These are phyloP conservation scores for Prorocentrum cordatum DNA, from an alignment of 169 alveolate genomes.

Conservation along the genomic window DNA sequence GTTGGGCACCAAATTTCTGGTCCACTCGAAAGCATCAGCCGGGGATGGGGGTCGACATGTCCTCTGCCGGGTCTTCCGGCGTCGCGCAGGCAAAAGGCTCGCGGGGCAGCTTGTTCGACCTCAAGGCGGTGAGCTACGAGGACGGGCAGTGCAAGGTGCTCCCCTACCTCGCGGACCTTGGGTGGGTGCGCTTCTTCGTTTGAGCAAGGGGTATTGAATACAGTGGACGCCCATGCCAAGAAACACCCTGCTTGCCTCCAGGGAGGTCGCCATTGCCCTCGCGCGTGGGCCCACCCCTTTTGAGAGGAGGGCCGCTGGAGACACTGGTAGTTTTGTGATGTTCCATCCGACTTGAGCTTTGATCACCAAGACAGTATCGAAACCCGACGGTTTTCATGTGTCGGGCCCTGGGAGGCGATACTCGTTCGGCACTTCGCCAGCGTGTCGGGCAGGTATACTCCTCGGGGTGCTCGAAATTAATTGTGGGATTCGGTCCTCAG, in stretches of 20 bases:
- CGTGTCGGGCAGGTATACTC: too few relatives aligned
- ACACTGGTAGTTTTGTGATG: neutral
- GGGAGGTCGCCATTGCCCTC: neutral
- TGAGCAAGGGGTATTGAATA: too few relatives aligned
- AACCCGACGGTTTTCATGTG: too few relatives aligned
- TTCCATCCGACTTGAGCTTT: neutral
- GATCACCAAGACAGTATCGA: too few relatives aligned
- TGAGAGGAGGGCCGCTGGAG: neutral
- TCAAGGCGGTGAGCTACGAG: constrained; percentile 40
- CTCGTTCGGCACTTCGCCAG: too few relatives aligned
- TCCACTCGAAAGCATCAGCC: neutral
- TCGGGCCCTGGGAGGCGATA: too few relatives aligned
- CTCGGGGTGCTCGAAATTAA: too few relatives aligned
- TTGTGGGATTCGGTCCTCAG: too few relatives aligned
- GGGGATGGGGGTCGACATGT: neutral
- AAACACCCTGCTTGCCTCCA: neutral
- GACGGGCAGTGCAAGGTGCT: constrained; percentile 34
- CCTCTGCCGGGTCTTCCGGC: neutral
- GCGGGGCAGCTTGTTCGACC: constrained; percentile 33
- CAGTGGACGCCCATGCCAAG: too few relatives aligned
- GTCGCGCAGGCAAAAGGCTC: neutral
- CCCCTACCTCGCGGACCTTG: neutral
- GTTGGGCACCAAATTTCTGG: neutral
- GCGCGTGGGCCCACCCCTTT: neutral
- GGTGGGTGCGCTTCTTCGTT: too few relatives aligned